Evolutionary conservation across 2,329 filamentous ascomycete species (phyloP).

Genomic region (Coniochaeta pulveracea): DNA sequence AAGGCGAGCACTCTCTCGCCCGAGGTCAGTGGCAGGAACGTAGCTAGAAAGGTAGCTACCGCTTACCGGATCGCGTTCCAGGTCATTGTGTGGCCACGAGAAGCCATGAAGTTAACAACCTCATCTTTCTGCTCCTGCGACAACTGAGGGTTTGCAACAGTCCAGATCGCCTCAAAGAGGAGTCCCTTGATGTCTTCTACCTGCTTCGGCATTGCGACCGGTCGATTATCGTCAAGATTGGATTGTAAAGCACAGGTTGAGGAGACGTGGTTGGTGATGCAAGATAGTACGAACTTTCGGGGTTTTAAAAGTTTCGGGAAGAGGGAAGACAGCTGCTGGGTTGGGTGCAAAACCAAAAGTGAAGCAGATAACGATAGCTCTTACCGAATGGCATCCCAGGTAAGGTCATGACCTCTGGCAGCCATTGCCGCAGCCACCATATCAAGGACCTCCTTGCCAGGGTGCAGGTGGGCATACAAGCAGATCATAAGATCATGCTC

Average conservation of each 20-base stretch:
- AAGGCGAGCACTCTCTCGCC: too few relatives aligned
- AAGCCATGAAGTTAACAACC: slow-evolving; percentile 12
- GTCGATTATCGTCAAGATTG: too few relatives aligned
- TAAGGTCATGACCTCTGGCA: slow-evolving; percentile 15
- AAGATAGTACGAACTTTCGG: background rate
- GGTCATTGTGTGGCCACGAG: slow-evolving; percentile 13
- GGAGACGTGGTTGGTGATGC: background rate
- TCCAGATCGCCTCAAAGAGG: slow-evolving; percentile 15
- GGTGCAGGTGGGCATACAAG: too few relatives aligned
- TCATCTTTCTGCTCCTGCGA: slow-evolving; percentile 13
- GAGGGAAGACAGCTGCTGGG: background rate
- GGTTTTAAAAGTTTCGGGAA: too few relatives aligned
- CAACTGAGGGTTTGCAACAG: slow-evolving; percentile 10
- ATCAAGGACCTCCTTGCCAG: too few relatives aligned
- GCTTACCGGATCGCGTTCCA: slow-evolving; percentile 26
- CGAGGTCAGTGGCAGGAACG: background rate
- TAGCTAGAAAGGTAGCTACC: background rate
- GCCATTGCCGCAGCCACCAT: too few relatives aligned
- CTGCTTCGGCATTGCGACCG: slow-evolving; percentile 15
- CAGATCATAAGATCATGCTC: too few relatives aligned
- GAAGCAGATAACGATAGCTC: slow-evolving; percentile 3
- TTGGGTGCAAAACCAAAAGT: background rate
- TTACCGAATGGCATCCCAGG: slow-evolving; percentile 25
- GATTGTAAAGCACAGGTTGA: too few relatives aligned
- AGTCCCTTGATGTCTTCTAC: slow-evolving; percentile 18